Percentiles rank a stretch among this genome's conserved stretches.
These are phyloP conservation scores for Phytopythium montanum DNA, from an alignment of 352 stramenopile species.

Conservation along the genomic window DNA sequence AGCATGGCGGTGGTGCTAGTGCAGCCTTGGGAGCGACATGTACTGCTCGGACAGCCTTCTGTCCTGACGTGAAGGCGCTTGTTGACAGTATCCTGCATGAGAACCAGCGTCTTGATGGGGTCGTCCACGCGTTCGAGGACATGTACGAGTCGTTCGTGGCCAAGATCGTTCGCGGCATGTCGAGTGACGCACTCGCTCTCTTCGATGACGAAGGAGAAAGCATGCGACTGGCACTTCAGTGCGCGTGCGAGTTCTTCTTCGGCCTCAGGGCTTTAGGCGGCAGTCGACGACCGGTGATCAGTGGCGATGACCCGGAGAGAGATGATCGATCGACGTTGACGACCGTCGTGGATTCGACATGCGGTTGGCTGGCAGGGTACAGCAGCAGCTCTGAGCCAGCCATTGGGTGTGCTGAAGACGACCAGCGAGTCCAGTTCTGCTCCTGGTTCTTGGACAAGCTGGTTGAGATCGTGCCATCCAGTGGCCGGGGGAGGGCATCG, in stretches of 20 bases:
- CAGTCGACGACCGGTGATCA: not conserved
- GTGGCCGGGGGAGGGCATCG: not conserved
- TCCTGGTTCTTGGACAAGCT: conserved; percentile 28
- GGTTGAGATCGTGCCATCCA: not conserved
- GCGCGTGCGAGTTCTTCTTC: conserved; percentile 36
- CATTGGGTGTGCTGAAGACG: conserved; percentile 1
- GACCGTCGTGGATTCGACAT: not conserved
- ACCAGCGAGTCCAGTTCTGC: conserved; percentile 19
- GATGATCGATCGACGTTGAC: not conserved
- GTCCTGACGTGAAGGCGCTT: conserved; percentile 14
- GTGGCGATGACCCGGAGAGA: not conserved
- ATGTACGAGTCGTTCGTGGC: conserved; percentile 27
- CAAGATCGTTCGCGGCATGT: conserved; percentile 12
- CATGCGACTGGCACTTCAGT: conserved; percentile 13
- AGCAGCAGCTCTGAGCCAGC: not conserved
- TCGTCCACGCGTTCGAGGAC: conserved; percentile 33
- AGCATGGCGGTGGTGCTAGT: not conserved
- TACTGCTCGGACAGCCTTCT: not conserved
- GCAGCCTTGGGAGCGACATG: not conserved
- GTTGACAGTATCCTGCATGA: conserved; percentile 18
- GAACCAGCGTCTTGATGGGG: conserved; percentile 27
- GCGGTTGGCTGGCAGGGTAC: conserved; percentile 10
- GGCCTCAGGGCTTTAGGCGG: conserved; percentile 25
- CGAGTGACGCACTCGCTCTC: not conserved
- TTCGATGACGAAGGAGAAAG: not conserved